Evolutionary conservation across 768 basidiomycete species (phyloP).

Genomic region (Kwoniella europaea): DNA sequence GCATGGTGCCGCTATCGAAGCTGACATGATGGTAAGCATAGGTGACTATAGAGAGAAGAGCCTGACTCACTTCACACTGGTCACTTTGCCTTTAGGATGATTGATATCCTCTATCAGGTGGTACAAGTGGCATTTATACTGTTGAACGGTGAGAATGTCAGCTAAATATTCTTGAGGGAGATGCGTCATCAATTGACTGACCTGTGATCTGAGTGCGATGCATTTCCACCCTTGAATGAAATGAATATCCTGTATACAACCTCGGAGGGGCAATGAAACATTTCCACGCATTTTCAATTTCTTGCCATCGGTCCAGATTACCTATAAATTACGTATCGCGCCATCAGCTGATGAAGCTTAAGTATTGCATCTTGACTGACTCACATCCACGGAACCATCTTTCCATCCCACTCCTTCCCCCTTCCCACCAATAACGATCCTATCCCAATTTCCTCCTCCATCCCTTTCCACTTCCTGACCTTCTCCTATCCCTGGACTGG

Average conservation of each 20-base stretch:
- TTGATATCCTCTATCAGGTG: not conserved
- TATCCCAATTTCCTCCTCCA: conserved; percentile 39
- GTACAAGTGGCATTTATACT: conserved; percentile 1
- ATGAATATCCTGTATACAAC: too few relatives aligned
- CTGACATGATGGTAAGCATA: not conserved
- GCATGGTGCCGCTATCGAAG: not conserved
- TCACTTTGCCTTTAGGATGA: not conserved
- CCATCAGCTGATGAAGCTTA: too few relatives aligned
- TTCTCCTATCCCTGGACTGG: conserved; percentile 33
- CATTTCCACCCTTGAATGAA: conserved; percentile 13
- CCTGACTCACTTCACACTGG: not conserved
- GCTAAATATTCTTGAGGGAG: not conserved
- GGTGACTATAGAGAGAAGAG: too few relatives aligned
- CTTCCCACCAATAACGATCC: conserved; percentile 13
- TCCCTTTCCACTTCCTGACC: conserved; percentile 45
- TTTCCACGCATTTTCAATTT: conserved; percentile 28
- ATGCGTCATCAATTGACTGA: conserved; percentile 6
- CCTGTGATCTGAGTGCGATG: conserved; percentile 10
- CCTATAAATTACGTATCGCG: conserved; percentile 5
- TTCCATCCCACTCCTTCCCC: conserved; percentile 36
- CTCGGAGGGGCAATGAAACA: conserved; percentile 8
- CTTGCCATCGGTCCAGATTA: conserved; percentile 31
- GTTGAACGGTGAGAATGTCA: not conserved
- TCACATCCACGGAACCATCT: conserved; percentile 38
- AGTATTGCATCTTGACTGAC: not conserved